Evolutionary conservation across 2,329 filamentous ascomycete genomes (phyloP).

Genomic region (Tolypocladium inflatum): DNA sequence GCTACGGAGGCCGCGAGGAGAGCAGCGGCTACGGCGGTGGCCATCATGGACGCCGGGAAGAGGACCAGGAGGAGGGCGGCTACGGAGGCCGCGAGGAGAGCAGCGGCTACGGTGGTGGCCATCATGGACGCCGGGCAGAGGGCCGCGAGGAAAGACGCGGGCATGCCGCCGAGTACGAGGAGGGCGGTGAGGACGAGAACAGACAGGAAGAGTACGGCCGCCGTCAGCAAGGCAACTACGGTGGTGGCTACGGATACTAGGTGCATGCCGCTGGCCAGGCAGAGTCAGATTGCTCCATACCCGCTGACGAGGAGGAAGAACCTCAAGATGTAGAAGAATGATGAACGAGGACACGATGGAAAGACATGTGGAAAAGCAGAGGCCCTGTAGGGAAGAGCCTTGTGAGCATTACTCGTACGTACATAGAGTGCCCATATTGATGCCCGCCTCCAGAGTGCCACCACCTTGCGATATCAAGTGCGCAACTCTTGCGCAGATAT

Average conservation of each 20-base stretch:
- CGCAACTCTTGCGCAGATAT: not conserved
- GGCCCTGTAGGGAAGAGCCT: not conserved
- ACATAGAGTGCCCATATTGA: not conserved
- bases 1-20: constrained; percentile 7
- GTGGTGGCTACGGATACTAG: constrained; percentile 10
- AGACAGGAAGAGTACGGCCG: constrained; percentile 3
- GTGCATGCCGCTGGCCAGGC: not conserved
- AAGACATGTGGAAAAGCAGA: not conserved
- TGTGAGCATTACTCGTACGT: not conserved
- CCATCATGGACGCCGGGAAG: constrained; percentile 5
- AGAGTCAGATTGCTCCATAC: not conserved
- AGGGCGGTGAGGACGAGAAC: constrained; percentile 6
- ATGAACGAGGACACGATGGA: not conserved
- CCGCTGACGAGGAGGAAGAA: not conserved
- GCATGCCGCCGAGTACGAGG: constrained; percentile 12
- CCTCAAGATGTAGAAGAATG: not conserved
- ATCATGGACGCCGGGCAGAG: constrained; percentile 6
- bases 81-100: constrained; percentile 8
- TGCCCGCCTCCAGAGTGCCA: not conserved
- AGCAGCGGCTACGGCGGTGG: not conserved
- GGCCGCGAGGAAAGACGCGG: constrained; percentile 10
- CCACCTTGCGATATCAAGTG: not conserved
- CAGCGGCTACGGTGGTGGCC: not conserved
- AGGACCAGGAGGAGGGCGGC: constrained; percentile 8
- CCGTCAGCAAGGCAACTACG: constrained; percentile 16